A percentile compares a stretch with the other conserved stretches of the same genome.
These are phyloP conservation scores for Hymenoscyphus linearis DNA, from an alignment of 2,329 filamentous ascomycete species.

Conservation along the genomic window DNA sequence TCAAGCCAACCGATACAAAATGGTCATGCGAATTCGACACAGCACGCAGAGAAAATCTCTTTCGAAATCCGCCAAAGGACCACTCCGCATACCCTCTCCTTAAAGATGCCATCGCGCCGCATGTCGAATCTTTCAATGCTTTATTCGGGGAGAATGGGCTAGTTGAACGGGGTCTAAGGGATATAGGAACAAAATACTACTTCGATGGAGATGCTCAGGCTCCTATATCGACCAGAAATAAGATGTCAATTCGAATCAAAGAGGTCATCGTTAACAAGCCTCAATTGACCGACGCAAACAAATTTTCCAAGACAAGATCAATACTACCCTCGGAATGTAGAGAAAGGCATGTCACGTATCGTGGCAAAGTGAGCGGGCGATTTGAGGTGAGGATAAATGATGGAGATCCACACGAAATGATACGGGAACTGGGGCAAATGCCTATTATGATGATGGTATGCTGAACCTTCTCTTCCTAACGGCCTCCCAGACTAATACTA, in stretches of 20 bases:
- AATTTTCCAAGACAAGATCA: constrained; percentile 75
- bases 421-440: constrained; percentile 80
- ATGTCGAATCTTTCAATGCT: constrained; percentile 93
- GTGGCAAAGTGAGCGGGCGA: constrained; percentile 76
- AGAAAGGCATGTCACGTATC: constrained; percentile 87
- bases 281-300: constrained; percentile 73
- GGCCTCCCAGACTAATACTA: not conserved
- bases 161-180: constrained; percentile 69
- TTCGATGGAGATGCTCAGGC: constrained; percentile 73
- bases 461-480: constrained; percentile 1
- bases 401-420: constrained; percentile 75
- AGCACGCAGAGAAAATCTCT: constrained; percentile 79
- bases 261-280: constrained; percentile 80
- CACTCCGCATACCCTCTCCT: constrained; percentile 83
- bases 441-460: constrained; percentile 87
- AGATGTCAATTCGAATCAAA: constrained; percentile 70
- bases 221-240: constrained; percentile 59
- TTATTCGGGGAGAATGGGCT: constrained; percentile 71
- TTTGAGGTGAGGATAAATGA: constrained; percentile 85
- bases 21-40: constrained; percentile 89
- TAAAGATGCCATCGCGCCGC: constrained; percentile 79
- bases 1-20: constrained; percentile 50
- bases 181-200: constrained; percentile 86
- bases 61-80: constrained; percentile 81
- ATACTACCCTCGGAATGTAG: constrained; percentile 90